phyloP scores from a whole-genome alignment of 2,329 filamentous ascomycete species.

The Aspergillus oerlinghausenensis region DNA sequence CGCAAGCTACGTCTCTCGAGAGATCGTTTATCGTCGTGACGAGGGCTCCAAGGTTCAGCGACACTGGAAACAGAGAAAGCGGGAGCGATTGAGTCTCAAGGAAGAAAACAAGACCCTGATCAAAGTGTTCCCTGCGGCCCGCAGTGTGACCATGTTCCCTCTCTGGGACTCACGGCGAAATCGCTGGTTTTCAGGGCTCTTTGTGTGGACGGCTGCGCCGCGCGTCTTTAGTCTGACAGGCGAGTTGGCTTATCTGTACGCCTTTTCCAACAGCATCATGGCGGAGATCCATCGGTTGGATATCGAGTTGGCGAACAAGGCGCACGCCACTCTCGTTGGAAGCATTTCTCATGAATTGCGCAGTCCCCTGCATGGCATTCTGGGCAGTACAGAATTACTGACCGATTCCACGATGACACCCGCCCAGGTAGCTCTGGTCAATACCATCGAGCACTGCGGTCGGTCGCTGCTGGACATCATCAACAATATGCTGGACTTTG shows the following conservation, averaged over 20 bases:
- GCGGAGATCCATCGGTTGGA: conserved; percentile 29
- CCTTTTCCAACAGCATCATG: conserved; percentile 33
- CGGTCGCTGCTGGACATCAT: conserved; percentile 41
- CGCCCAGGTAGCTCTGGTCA: conserved; percentile 27
- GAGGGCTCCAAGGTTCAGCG: background rate
- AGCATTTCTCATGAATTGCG: conserved; percentile 35
- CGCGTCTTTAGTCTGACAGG: conserved; percentile 22
- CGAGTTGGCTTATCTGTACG: conserved; percentile 26
- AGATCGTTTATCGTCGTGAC: background rate
- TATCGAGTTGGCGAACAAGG: conserved; percentile 25
- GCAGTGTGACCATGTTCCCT: conserved; percentile 27
- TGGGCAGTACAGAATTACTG: conserved; percentile 31
- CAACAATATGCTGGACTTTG: conserved; percentile 33
- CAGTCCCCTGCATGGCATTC: conserved; percentile 33
- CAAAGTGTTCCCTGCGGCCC: conserved; percentile 20
- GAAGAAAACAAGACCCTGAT: conserved; percentile 18
- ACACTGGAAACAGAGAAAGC: conserved; percentile 9
- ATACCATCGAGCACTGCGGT: conserved; percentile 38
- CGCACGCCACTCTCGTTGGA: conserved; percentile 31
- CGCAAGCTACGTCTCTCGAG: background rate
- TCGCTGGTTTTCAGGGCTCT: conserved; percentile 26
- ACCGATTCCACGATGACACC: conserved; percentile 25
- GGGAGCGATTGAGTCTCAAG: conserved; percentile 10
- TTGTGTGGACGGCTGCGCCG: conserved; percentile 27
- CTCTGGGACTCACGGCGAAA: conserved; percentile 29